Evolutionary conservation across 768 basidiomycete species (phyloP).

Genomic region (Tremella fuciformis): DNA sequence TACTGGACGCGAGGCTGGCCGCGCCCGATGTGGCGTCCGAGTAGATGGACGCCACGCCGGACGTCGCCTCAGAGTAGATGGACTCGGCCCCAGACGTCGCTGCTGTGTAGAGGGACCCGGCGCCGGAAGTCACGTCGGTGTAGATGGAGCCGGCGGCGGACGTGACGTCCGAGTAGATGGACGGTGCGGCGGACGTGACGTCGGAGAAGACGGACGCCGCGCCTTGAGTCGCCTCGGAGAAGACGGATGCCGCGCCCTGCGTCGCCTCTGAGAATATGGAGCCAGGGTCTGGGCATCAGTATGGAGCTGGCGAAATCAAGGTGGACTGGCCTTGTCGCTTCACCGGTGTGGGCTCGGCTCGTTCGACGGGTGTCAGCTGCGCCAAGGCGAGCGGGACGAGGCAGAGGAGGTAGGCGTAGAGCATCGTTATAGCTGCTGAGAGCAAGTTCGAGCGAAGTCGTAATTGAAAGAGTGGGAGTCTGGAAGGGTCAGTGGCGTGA

Average conservation of each 20-base stretch:
- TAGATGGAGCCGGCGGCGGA: slow-evolving; percentile 15
- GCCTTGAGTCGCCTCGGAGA: slow-evolving; percentile 3
- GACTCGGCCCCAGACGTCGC: slow-evolving; percentile 16
- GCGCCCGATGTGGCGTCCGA: background rate
- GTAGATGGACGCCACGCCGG: slow-evolving; percentile 11
- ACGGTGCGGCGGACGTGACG: slow-evolving; percentile 13
- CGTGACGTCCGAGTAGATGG: slow-evolving; percentile 13
- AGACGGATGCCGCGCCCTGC: slow-evolving; percentile 10
- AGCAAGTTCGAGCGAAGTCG: too few relatives aligned
- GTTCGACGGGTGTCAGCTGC: too few relatives aligned
- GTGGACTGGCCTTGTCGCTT: too few relatives aligned
- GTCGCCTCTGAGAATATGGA: slow-evolving; percentile 8
- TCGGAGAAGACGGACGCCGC: slow-evolving; percentile 9
- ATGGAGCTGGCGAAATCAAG: background rate
- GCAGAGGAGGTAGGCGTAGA: too few relatives aligned
- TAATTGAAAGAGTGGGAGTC: too few relatives aligned
- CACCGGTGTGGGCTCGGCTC: too few relatives aligned
- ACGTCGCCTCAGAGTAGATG: slow-evolving; percentile 17
- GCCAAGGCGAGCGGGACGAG: too few relatives aligned
- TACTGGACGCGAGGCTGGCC: background rate
- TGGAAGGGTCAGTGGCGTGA: too few relatives aligned
- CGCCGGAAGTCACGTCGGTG: slow-evolving; percentile 16
- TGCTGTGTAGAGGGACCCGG: slow-evolving; percentile 13
- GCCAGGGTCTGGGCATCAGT: slow-evolving; percentile 3
- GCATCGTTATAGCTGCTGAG: too few relatives aligned